Percentiles rank a stretch among this genome's conserved stretches.
These are phyloP conservation scores for Lodderomyces jiufengensis DNA, from an alignment of 1,139 yeast species.

Conservation along the genomic window DNA sequence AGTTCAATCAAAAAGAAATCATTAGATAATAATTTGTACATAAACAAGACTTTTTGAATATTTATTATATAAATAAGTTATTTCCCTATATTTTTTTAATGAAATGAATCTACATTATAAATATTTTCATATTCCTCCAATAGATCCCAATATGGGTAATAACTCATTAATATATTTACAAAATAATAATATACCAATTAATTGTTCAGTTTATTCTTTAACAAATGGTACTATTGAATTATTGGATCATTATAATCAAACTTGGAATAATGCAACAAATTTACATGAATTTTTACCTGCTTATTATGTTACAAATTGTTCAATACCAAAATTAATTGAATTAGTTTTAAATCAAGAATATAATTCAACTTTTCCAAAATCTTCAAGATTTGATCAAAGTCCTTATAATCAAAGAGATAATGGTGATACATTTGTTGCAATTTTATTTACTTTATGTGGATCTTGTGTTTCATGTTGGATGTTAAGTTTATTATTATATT, in stretches of 20 bases:
- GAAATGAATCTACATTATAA: too few relatives aligned
- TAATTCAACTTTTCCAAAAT: not conserved
- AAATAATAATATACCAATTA: slow-evolving; percentile 21
- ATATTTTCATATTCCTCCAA: slow-evolving; percentile 3
- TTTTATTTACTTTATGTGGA: slow-evolving; percentile 39
- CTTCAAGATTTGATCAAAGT: slow-evolving; percentile 4
- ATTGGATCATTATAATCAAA: slow-evolving; percentile 16
- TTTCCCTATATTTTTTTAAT: too few relatives aligned
- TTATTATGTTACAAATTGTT: slow-evolving; percentile 43
- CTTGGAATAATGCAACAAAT: slow-evolving; percentile 16
- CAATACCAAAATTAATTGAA: slow-evolving; percentile 14
- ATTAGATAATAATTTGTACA: too few relatives aligned
- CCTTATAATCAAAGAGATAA: slow-evolving; percentile 29
- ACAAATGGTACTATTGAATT: slow-evolving; percentile 28
- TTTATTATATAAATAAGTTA: too few relatives aligned
- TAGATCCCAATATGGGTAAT: slow-evolving; percentile 12
- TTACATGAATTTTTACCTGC: slow-evolving; percentile 28
- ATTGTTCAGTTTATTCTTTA: slow-evolving; percentile 40
- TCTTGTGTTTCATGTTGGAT: slow-evolving; percentile 52
- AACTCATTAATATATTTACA: slow-evolving; percentile 12
- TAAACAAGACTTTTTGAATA: too few relatives aligned
- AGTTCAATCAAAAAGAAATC: too few relatives aligned
- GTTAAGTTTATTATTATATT: slow-evolving; percentile 42
- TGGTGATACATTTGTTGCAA: slow-evolving; percentile 46
- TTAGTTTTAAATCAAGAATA: slow-evolving; percentile 8